A percentile compares a stretch with the other conserved stretches of the same genome.
These are phyloP conservation scores for Colletotrichum theobromicola DNA, from an alignment of 2,329 filamentous ascomycete species.

Conservation along the genomic window DNA sequence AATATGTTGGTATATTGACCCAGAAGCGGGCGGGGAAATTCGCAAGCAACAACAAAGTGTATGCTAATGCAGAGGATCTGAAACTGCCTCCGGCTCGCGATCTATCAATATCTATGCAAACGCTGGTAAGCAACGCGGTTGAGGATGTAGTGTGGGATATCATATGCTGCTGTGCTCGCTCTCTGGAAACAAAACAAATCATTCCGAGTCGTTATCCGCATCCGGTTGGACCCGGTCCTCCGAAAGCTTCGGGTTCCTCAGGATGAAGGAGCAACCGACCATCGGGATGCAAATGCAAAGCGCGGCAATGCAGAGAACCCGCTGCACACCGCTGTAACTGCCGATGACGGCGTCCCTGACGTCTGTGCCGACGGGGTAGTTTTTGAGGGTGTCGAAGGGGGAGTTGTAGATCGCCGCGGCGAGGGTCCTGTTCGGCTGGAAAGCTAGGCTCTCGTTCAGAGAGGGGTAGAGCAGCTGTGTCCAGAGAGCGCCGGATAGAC, in stretches of 20 bases:
- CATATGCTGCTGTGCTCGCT: neutral
- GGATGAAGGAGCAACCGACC: conserved; percentile 22
- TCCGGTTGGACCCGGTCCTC: conserved; percentile 16
- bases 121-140: neutral
- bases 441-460: conserved; percentile 35
- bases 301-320: conserved; percentile 23
- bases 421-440: conserved; percentile 37
- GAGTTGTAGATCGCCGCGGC: conserved; percentile 41
- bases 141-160: neutral
- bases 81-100: neutral
- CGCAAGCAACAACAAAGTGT: neutral
- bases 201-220: neutral
- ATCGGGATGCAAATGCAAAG: conserved; percentile 26
- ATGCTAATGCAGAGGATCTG: neutral
- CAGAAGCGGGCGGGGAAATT: neutral
- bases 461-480: conserved; percentile 41
- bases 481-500: conserved; percentile 46
- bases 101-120: neutral
- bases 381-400: conserved; percentile 35
- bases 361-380: conserved; percentile 34
- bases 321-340: conserved; percentile 24
- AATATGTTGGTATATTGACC: neutral
- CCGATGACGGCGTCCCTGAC: conserved; percentile 19
- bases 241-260: conserved; percentile 24
- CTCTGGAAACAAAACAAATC: neutral